A percentile compares a stretch with the other conserved stretches of the same genome.
phyloP scores from a whole-genome alignment of 2,329 filamentous ascomycete genomes.

The Talaromyces pinophilus region DNA sequence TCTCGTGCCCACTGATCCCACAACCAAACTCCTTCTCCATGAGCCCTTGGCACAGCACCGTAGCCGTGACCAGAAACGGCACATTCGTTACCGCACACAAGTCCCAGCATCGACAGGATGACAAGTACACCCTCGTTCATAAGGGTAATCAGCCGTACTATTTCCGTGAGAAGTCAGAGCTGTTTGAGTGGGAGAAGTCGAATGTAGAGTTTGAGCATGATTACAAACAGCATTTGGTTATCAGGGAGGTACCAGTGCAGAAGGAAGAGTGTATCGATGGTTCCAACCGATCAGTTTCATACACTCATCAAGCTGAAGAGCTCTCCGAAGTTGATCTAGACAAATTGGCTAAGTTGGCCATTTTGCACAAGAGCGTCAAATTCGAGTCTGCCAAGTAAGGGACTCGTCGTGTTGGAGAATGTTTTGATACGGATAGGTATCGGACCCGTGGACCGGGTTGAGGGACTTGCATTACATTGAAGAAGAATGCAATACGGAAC shows the following conservation, averaged over 20 bases:
- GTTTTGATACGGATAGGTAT: not conserved
- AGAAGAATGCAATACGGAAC: not conserved
- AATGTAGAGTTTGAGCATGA: conserved; percentile 49
- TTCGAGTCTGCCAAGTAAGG: not conserved
- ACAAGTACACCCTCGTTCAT: conserved; percentile 50
- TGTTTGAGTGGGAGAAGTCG: conserved; percentile 46
- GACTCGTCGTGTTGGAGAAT: not conserved
- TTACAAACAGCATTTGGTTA: conserved; percentile 40
- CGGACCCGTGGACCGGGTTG: not conserved
- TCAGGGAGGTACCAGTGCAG: not conserved
- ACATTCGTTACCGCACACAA: conserved; percentile 31
- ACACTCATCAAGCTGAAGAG: not conserved
- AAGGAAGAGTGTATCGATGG: not conserved
- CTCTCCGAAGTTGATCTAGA: conserved; percentile 9
- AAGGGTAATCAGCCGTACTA: conserved; percentile 51
- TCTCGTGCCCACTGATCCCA: conserved; percentile 32
- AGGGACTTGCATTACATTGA: not conserved
- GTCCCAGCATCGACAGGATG: conserved; percentile 29
- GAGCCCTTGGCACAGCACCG: conserved; percentile 40
- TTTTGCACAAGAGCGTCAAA: conserved; percentile 10
- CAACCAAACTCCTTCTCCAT: conserved; percentile 28
- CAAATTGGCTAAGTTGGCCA: not conserved
- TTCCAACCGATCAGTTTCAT: not conserved
- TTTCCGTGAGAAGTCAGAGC: conserved; percentile 53
- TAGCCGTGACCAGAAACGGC: conserved; percentile 35